These are phyloP conservation scores for Infundibulicybe gibba DNA, from an alignment of 768 basidiomycete genomes.

Conservation along the genomic window DNA sequence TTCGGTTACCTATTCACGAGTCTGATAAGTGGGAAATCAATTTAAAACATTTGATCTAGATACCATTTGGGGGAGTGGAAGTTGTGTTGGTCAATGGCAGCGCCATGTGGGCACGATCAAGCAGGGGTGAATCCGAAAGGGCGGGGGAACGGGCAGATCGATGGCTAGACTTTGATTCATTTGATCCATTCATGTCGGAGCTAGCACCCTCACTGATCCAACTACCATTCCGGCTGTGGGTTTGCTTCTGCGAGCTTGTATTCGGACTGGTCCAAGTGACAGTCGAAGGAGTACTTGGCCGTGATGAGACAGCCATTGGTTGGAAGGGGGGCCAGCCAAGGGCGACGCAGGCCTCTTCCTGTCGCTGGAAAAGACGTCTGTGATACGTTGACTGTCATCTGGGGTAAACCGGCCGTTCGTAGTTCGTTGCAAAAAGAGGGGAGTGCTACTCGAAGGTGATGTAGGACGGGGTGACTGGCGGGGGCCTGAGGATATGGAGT, in stretches of 20 bases:
- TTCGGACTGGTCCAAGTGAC: constrained; percentile 58
- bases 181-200: constrained; percentile 25
- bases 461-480: constrained; percentile 41
- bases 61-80: constrained; percentile 12
- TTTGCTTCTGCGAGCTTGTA: constrained; percentile 23
- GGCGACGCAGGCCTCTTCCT: constrained; percentile 74
- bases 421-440: constrained; percentile 55
- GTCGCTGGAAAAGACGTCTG: constrained; percentile 48
- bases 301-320: constrained; percentile 57
- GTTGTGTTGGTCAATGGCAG: constrained; percentile 26
- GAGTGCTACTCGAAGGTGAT: constrained; percentile 35
- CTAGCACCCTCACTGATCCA: constrained; percentile 42
- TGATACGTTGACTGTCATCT: constrained; percentile 36
- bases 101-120: constrained; percentile 30
- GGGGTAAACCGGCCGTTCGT: constrained; percentile 67
- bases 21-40: too few species aligned
- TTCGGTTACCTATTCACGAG: constrained; percentile 18
- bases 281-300: constrained; percentile 68
- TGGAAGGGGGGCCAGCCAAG: constrained; percentile 58
- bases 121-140: constrained; percentile 56
- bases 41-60: too few species aligned
- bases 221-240: constrained; percentile 58
- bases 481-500: constrained; percentile 51
- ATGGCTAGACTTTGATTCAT: constrained; percentile 37
- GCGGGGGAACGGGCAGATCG: constrained; percentile 53